Conservation (phyloP, 2,329 filamentous ascomycete genomes). For the Delphinella strobiligena region DNA sequence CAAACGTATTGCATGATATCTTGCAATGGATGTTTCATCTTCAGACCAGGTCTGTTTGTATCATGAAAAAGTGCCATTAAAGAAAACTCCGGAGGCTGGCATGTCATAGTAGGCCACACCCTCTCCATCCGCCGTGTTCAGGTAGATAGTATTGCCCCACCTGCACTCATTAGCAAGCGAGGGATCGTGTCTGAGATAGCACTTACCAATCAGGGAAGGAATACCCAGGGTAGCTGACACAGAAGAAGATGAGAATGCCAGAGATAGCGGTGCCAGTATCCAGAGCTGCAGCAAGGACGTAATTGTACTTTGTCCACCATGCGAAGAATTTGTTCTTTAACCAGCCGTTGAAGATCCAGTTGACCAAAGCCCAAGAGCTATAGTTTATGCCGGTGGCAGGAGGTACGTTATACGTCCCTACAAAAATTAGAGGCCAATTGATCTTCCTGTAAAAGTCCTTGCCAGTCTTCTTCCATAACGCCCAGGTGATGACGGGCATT, state of each 20-base stretch:
- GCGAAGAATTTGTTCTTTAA: slow-evolving; percentile 54
- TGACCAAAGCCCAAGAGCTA: slow-evolving; percentile 78
- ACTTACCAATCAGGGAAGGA: slow-evolving; percentile 13
- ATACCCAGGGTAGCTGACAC: slow-evolving; percentile 30
- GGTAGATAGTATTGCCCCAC: slow-evolving; percentile 21
- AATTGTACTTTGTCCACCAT: slow-evolving; percentile 83
- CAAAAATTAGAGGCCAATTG: slow-evolving; percentile 59
- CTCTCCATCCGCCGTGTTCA: slow-evolving; percentile 29
- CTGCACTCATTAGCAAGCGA: background rate
- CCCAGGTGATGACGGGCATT: slow-evolving; percentile 31
- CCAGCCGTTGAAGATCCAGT: slow-evolving; percentile 69
- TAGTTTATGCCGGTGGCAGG: slow-evolving; percentile 77
- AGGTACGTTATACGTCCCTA: slow-evolving; percentile 55
- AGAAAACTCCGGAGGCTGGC: slow-evolving; percentile 48
- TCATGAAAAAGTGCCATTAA: background rate
- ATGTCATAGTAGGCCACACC: slow-evolving; percentile 30
- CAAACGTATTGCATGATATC: too few relatives aligned
- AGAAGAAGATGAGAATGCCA: slow-evolving; percentile 33
- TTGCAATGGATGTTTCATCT: too few relatives aligned
- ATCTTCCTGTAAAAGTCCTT: slow-evolving; percentile 15
- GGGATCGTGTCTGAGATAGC: background rate
- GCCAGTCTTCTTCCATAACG: slow-evolving; percentile 25
- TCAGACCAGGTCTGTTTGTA: too few relatives aligned
- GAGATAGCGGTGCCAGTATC: slow-evolving; percentile 31
- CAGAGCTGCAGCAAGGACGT: slow-evolving; percentile 32